Evolutionary conservation across 2,329 filamentous ascomycete species (phyloP).

Genomic region (Nannizzia gypsea): DNA sequence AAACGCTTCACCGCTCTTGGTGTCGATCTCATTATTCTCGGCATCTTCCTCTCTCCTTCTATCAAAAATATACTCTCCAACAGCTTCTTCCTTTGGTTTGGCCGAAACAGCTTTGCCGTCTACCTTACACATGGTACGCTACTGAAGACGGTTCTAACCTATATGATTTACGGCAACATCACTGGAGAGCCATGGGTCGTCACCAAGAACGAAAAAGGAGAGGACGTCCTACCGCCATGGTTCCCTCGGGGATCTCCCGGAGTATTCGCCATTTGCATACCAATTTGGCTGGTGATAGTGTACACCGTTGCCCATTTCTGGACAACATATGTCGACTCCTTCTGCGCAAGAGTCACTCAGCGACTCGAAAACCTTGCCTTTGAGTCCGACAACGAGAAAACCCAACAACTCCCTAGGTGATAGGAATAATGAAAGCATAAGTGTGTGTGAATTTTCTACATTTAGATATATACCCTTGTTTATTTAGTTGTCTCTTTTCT

Average conservation of each 20-base stretch:
- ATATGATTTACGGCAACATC: constrained; percentile 41
- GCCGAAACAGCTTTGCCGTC: constrained; percentile 45
- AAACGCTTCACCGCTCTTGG: constrained; percentile 40
- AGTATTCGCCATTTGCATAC: constrained; percentile 34
- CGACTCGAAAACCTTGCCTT: constrained; percentile 40
- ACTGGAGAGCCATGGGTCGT: constrained; percentile 35
- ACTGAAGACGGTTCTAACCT: constrained; percentile 40
- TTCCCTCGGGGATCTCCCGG: constrained; percentile 31
- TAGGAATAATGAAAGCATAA: not conserved
- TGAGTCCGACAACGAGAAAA: constrained; percentile 30
- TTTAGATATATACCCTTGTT: not conserved
- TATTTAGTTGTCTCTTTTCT: not conserved
- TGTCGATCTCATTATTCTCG: constrained; percentile 39
- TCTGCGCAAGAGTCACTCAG: constrained; percentile 39
- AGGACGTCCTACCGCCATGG: constrained; percentile 29
- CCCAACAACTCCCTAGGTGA: constrained; percentile 3
- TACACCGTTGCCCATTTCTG: constrained; percentile 40
- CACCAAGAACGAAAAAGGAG: constrained; percentile 31
- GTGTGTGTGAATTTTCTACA: not conserved
- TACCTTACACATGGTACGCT: constrained; percentile 45
- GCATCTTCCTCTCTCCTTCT: constrained; percentile 40
- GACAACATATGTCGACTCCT: constrained; percentile 42
- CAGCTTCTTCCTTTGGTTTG: constrained; percentile 42
- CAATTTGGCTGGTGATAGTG: constrained; percentile 37
- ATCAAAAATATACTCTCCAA: constrained; percentile 41